phyloP scores from a whole-genome alignment of 352 stramenopile genomes.

The Phytophthora pluvialis region DNA sequence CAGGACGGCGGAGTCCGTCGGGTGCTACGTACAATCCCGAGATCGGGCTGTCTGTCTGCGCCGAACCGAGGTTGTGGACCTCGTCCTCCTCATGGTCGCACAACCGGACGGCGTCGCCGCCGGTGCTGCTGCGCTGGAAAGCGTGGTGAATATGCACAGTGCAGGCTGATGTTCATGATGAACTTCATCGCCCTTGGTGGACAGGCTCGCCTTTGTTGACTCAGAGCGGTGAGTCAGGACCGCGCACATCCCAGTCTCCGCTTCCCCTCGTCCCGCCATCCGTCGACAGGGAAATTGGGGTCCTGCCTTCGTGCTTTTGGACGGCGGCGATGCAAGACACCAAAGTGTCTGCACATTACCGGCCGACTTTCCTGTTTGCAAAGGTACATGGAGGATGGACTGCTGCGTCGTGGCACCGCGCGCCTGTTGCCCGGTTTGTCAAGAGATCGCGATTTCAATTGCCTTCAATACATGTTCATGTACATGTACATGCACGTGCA shows the following conservation, averaged over 20 bases:
- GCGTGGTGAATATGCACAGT: constrained; percentile 10
- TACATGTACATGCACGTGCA: too few species aligned
- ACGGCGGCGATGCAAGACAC: background rate
- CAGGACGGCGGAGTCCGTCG: background rate
- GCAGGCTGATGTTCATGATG: constrained; percentile 24
- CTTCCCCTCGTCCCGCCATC: constrained; percentile 22
- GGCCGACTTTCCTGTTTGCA: background rate
- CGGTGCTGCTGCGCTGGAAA: background rate
- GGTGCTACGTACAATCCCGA: constrained; percentile 17
- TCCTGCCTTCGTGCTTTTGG: background rate
- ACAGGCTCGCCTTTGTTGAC: constrained; percentile 28
- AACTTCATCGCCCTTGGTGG: background rate
- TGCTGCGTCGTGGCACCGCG: background rate
- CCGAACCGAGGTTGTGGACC: constrained; percentile 10
- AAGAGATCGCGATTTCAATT: constrained; percentile 7
- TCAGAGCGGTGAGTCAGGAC: constrained; percentile 27
- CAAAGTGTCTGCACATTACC: constrained; percentile 8
- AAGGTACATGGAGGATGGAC: constrained; percentile 2
- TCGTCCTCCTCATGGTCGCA: background rate
- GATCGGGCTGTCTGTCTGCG: constrained; percentile 17
- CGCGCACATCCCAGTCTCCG: constrained; percentile 15
- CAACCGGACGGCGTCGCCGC: background rate
- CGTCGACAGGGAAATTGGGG: constrained; percentile 1
- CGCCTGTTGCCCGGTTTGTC: constrained; percentile 26
- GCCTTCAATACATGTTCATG: background rate